Percentiles rank a stretch among this genome's conserved stretches.
These are phyloP conservation scores for Aspergillus homomorphus DNA, from an alignment of 495 filamentous ascomycete genomes.

Conservation along the genomic window DNA sequence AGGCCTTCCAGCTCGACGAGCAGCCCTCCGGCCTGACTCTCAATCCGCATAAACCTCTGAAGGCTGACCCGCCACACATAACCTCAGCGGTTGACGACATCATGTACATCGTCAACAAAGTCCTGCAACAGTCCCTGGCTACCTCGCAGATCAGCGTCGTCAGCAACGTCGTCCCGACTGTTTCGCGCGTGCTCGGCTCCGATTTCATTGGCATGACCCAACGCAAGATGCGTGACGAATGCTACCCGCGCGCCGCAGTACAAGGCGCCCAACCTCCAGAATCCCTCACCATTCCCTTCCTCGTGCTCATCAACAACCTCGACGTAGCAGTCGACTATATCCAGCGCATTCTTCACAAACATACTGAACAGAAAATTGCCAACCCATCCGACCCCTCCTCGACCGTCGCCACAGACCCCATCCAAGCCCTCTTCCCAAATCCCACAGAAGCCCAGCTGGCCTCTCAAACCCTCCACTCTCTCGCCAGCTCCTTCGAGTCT, in stretches of 20 bases:
- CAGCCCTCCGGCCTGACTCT: conserved; percentile 75
- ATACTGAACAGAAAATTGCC: conserved; percentile 44
- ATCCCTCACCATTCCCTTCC: conserved; percentile 76
- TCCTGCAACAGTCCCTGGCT: conserved; percentile 77
- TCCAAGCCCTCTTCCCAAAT: conserved; percentile 74
- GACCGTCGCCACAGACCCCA: conserved; percentile 25
- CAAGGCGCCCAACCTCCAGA: conserved; percentile 80
- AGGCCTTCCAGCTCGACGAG: conserved; percentile 97
- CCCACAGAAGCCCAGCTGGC: conserved; percentile 68
- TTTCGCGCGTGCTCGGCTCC: conserved; percentile 81
- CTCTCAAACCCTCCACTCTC: conserved; percentile 58
- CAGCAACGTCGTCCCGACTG: conserved; percentile 69
- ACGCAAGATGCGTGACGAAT: conserved; percentile 93
- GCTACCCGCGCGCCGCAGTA: conserved; percentile 72
- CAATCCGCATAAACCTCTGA: conserved; percentile 62
- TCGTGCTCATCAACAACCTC: conserved; percentile 92
- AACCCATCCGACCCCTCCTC: conserved; percentile 23
- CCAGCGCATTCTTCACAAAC: conserved; percentile 73
- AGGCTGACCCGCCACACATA: conserved; percentile 79
- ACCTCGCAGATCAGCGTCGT: conserved; percentile 78
- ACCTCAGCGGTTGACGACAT: conserved; percentile 96
- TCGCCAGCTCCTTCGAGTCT: conserved; percentile 66
- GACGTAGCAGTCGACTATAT: conserved; percentile 88
- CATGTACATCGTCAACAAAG: conserved; percentile 97
- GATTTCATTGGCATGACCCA: conserved; percentile 98